phyloP scores from a whole-genome alignment of 2,329 filamentous ascomycete species.

The Hypoxylon rubiginosum region DNA sequence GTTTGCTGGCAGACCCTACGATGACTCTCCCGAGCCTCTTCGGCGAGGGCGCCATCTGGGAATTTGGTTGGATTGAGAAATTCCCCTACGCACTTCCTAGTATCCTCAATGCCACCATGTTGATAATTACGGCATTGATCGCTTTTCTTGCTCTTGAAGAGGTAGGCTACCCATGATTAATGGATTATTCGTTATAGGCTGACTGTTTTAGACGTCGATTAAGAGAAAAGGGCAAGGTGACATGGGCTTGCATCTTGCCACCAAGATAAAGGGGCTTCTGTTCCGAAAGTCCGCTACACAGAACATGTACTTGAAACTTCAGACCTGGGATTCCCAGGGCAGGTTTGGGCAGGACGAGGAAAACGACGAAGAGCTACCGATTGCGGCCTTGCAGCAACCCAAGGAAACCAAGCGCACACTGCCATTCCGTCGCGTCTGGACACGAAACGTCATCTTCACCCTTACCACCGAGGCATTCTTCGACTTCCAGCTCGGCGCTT shows the following conservation, averaged over 20 bases:
- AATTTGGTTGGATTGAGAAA: slow-evolving; percentile 72
- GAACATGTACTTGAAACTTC: slow-evolving; percentile 52
- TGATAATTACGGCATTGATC: slow-evolving; percentile 66
- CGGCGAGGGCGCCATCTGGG: slow-evolving; percentile 69
- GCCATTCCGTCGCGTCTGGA: slow-evolving; percentile 61
- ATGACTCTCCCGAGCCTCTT: slow-evolving; percentile 73
- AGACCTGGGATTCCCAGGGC: slow-evolving; percentile 38
- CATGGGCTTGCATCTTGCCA: slow-evolving; percentile 56
- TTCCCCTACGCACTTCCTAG: slow-evolving; percentile 81
- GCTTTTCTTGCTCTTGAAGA: slow-evolving; percentile 77
- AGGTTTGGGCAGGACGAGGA: slow-evolving; percentile 24
- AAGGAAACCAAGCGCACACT: slow-evolving; percentile 47
- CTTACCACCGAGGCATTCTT: slow-evolving; percentile 76
- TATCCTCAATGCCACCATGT: slow-evolving; percentile 72
- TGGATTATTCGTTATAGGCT: background rate
- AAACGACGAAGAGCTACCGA: slow-evolving; percentile 13
- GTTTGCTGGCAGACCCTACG: slow-evolving; percentile 76
- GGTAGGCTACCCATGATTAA: slow-evolving; percentile 52
- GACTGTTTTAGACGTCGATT: slow-evolving; percentile 58
- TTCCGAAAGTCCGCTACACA: slow-evolving; percentile 47
- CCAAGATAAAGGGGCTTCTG: slow-evolving; percentile 51
- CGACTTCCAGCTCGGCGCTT: slow-evolving; percentile 77
- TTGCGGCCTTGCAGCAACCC: slow-evolving; percentile 51
- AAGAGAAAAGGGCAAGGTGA: slow-evolving; percentile 62
- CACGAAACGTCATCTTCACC: slow-evolving; percentile 63